These are phyloP conservation scores for Didymella keratinophila DNA, from an alignment of 2,329 filamentous ascomycete genomes.

Conservation along the genomic window DNA sequence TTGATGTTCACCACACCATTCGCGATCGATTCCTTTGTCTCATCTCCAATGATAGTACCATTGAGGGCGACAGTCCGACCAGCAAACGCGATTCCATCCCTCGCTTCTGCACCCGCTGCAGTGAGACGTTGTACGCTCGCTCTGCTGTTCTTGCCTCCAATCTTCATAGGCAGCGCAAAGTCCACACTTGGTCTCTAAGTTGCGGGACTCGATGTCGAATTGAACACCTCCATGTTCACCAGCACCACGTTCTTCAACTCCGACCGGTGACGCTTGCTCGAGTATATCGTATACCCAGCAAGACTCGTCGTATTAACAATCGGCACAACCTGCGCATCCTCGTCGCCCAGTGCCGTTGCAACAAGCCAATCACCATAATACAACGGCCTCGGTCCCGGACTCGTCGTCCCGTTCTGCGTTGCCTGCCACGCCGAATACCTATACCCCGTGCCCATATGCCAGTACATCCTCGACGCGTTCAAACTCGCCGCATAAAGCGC, in stretches of 20 bases:
- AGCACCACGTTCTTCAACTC: constrained; percentile 23
- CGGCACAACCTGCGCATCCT: constrained; percentile 18
- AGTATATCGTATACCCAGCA: constrained; percentile 27
- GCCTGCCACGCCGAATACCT: constrained; percentile 70
- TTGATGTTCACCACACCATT: constrained; percentile 18
- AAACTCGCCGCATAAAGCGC: constrained; percentile 63
- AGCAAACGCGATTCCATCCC: constrained; percentile 20
- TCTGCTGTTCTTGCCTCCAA: constrained; percentile 9
- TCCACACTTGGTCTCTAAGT: constrained; percentile 11
- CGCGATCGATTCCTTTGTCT: constrained; percentile 8
- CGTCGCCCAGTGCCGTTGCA: constrained; percentile 62
- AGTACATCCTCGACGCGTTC: constrained; percentile 64
- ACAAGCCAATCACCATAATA: constrained; percentile 70
- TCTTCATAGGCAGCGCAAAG: constrained; percentile 16
- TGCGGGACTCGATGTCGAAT: constrained; percentile 20
- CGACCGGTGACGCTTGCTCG: background rate
- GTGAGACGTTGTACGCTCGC: constrained; percentile 18
- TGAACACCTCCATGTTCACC: constrained; percentile 28
- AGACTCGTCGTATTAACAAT: constrained; percentile 20
- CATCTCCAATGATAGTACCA: constrained; percentile 19
- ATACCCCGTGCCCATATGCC: constrained; percentile 72
- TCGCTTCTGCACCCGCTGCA: constrained; percentile 23
- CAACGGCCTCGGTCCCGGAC: constrained; percentile 50
- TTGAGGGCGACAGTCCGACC: constrained; percentile 19
- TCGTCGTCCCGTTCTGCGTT: constrained; percentile 64